Evolutionary conservation across 768 basidiomycete genomes (phyloP), one percentile per base, ranked within the genome.

Genomic region (Coprinopsis strossmayeri): DNA sequence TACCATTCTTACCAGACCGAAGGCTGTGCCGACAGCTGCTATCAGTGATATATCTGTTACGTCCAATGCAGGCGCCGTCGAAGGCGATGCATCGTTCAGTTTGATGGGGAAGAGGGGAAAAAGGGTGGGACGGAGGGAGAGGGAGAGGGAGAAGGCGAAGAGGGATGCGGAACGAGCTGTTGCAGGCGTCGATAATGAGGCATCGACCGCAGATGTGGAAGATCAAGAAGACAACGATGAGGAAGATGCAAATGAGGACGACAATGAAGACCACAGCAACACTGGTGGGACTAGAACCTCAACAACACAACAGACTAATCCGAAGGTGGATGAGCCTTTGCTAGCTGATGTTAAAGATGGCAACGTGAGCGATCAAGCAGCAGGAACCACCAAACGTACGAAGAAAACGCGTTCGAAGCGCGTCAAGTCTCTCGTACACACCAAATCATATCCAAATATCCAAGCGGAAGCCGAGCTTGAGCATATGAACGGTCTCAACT

Each of bases 81-180:
- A 28, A 12, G 25, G 15, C 4, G 43, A 32, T 3, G 12, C 27
- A 20, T 20, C 43, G 18, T 9, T 56, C 32, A 58, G 49, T 49
- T 30, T 57, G 38, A 27, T 47, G 4, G 61, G 59, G 32, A 59
- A 56, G 54, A 59, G 55, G 46, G 59, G 61, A 9, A 60, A 56
- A 42, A 55, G 59, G 24, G 54, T 61, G 13, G 61, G 63, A 3
- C 57, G 57, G 38, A 53, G 52, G 21, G 58, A 61, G 50, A 52
- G 58, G 20, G 59, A 64, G 32, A 53, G 53, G 28, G 61, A 59
- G 39, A 63, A 57, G 43, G 34, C 48, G 18, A 61, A 53, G 45
- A 47, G 51, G 37, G 59, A 63, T 38, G 28, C 25, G 32, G 37
- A 43, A 35, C 28, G 17, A n/a, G 47, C 46, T 9, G 59, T 48